Evolutionary conservation across 352 stramenopile genomes (phyloP).

Genomic region (Pythium periplocum): DNA sequence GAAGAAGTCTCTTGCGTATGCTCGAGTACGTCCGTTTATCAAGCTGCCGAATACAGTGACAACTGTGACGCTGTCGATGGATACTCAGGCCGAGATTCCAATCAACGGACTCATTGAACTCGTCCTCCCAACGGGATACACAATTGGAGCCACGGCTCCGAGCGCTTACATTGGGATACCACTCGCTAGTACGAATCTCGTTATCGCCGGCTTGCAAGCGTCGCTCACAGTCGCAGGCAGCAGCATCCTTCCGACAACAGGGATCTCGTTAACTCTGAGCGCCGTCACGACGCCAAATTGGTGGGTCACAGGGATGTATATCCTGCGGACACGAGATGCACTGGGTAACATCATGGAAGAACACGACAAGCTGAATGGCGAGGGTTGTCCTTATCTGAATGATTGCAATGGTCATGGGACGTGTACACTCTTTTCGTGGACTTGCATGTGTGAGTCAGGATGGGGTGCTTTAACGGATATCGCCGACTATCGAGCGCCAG

Average conservation of each 20-base stretch:
- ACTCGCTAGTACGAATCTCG: conserved; percentile 24
- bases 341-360: conserved; percentile 47
- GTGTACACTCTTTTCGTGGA: conserved; percentile 63
- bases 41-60: conserved; percentile 34
- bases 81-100: conserved; percentile 32
- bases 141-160: conserved; percentile 19
- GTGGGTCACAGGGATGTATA: conserved; percentile 36
- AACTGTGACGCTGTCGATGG: conserved; percentile 31
- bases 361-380: conserved; percentile 37
- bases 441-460: conserved; percentile 52
- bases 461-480: conserved; percentile 68
- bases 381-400: conserved; percentile 63
- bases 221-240: conserved; percentile 28
- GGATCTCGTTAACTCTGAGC: conserved; percentile 35
- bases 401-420: conserved; percentile 82
- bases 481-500: conserved; percentile 60
- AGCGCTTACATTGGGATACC: conserved; percentile 31
- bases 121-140: conserved; percentile 42
- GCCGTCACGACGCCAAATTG: conserved; percentile 46
- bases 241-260: conserved; percentile 20
- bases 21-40: conserved; percentile 35
- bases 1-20: conserved; percentile 53
- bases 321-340: conserved; percentile 42
- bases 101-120: conserved; percentile 36
- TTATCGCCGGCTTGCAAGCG: conserved; percentile 19